Evolutionary conservation across 139 green algal genomes (phyloP).

Genomic region (Coelastrella sp.): DNA sequence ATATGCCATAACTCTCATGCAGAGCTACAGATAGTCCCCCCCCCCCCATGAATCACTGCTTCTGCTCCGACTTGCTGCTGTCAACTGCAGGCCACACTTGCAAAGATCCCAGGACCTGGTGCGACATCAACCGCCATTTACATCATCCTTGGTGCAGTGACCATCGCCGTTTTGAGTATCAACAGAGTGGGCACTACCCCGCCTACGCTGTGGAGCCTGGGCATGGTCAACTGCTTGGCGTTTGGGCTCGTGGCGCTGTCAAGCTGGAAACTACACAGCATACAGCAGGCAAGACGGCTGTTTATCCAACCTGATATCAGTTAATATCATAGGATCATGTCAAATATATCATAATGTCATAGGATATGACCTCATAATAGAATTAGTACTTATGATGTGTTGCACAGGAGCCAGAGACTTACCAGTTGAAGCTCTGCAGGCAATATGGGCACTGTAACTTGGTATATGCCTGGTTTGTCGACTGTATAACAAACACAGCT

Average conservation of each 20-base stretch:
- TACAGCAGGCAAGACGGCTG: neutral
- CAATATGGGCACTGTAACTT: too few species aligned
- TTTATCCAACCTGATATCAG: neutral
- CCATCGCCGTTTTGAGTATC: neutral
- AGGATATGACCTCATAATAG: too few species aligned
- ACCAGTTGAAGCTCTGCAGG: too few species aligned
- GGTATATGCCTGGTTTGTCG: too few species aligned
- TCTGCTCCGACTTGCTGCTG: neutral
- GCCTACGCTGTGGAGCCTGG: neutral
- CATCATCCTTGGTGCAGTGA: neutral
- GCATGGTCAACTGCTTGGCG: conserved; percentile 19
- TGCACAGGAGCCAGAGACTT: too few species aligned
- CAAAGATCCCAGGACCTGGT: neutral
- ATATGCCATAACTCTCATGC: too few species aligned
- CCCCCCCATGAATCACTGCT: neutral
- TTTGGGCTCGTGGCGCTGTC: conserved; percentile 3
- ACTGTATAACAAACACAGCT: too few species aligned
- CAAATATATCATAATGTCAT: too few species aligned
- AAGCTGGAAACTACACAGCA: neutral
- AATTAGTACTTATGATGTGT: too few species aligned
- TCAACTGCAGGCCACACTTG: neutral
- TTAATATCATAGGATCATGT: too few species aligned
- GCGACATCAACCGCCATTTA: neutral
- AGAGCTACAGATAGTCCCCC: neutral
- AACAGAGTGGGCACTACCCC: neutral